Evolutionary conservation across 176 grass and related monocot species (phyloP).

Genomic region (Oryza brachyantha): DNA sequence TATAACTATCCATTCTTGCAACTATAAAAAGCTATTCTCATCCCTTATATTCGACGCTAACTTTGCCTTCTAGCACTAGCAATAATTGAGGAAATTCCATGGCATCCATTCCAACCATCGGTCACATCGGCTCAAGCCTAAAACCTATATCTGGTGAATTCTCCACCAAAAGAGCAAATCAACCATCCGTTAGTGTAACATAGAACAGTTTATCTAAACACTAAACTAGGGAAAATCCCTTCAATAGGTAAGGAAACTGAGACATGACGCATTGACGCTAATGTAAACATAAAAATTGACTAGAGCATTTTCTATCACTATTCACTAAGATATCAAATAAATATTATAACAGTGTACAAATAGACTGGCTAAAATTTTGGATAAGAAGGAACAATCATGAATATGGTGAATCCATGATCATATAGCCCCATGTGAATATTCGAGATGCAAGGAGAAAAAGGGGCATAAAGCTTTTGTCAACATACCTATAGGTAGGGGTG

Average conservation of each 20-base stretch:
- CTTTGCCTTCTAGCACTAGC: slow-evolving; percentile 36
- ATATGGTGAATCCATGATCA: neutral
- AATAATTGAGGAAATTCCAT: slow-evolving; percentile 46
- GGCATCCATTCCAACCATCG: slow-evolving; percentile 42
- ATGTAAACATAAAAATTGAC: neutral
- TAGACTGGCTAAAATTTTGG: slow-evolving; percentile 15
- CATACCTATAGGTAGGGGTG: slow-evolving; percentile 7
- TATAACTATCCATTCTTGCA: slow-evolving; percentile 20
- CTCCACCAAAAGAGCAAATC: neutral
- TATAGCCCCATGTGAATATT: slow-evolving; percentile 43
- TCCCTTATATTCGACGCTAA: slow-evolving; percentile 38
- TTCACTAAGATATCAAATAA: slow-evolving; percentile 11
- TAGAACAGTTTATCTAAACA: neutral
- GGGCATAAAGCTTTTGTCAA: slow-evolving; percentile 32
- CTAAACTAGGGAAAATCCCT: neutral
- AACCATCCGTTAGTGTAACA: slow-evolving; percentile 6
- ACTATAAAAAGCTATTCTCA: slow-evolving; percentile 37
- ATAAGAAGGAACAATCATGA: slow-evolving; percentile 54
- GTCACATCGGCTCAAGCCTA: slow-evolving; percentile 36
- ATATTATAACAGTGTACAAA: no score
- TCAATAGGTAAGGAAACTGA: neutral
- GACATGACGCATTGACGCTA: neutral
- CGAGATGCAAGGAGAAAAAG: slow-evolving; percentile 32
- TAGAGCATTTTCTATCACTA: neutral
- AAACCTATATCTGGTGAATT: slow-evolving; percentile 24